phyloP scores from a whole-genome alignment of 176 grass and related monocot species.

The Saccharum spontaneum region DNA sequence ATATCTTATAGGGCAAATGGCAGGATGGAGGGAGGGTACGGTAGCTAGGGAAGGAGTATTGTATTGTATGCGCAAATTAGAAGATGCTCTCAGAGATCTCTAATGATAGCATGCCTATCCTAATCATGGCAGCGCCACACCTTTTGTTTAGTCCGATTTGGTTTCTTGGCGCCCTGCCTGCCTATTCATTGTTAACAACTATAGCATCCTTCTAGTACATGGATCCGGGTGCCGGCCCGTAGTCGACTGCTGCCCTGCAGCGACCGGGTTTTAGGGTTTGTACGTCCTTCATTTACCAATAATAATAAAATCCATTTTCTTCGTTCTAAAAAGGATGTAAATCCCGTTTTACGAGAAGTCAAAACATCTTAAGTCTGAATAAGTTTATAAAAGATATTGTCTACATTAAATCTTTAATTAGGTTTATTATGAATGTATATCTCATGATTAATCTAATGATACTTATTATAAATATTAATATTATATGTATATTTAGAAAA shows the following conservation, averaged over 20 bases:
- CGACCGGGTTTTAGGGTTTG: background rate
- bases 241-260: background rate
- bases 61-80: conserved; percentile 29
- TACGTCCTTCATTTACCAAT: background rate
- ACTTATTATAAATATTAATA: too few species aligned
- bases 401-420: too few species aligned
- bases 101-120: conserved; percentile 49
- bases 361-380: too few species aligned
- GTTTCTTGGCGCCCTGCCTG: background rate
- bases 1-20: conserved; percentile 36
- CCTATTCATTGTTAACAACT: background rate
- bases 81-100: conserved; percentile 53
- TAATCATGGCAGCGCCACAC: conserved; percentile 47
- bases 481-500: too few species aligned
- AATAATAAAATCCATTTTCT: background rate
- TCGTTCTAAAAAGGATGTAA: too few species aligned
- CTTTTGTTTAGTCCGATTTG: background rate
- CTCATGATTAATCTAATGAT: too few species aligned
- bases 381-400: too few species aligned
- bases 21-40: background rate
- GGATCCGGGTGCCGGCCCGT: background rate
- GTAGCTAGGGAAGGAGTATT: background rate
- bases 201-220: background rate
- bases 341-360: too few species aligned
- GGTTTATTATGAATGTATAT: too few species aligned